These are phyloP conservation scores for Xylaria grammica DNA, from an alignment of 495 filamentous ascomycete genomes.

Conservation along the genomic window DNA sequence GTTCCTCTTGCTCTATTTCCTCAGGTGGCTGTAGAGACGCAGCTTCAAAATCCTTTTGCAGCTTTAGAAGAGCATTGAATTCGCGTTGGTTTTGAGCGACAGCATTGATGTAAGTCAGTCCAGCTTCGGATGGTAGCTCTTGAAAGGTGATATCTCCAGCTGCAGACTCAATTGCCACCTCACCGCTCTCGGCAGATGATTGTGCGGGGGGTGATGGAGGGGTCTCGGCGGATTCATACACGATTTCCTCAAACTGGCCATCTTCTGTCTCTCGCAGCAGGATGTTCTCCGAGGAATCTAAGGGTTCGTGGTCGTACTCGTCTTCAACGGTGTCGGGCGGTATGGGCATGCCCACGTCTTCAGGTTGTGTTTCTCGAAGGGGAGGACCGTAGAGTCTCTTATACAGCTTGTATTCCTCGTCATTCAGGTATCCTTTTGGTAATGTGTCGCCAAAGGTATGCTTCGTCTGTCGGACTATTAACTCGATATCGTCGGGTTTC, in stretches of 20 bases:
- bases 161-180: constrained; percentile 13
- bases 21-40: constrained; percentile 52
- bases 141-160: neutral
- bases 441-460: constrained; percentile 78
- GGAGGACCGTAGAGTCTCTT: constrained; percentile 80
- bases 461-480: constrained; percentile 69
- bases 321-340: constrained; percentile 33
- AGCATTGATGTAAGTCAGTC: constrained; percentile 44
- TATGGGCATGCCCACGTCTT: constrained; percentile 61
- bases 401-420: constrained; percentile 75
- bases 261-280: constrained; percentile 62
- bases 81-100: constrained; percentile 56
- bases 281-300: constrained; percentile 29
- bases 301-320: constrained; percentile 23
- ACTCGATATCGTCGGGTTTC: constrained; percentile 55
- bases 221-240: constrained; percentile 41
- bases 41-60: constrained; percentile 59
- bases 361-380: constrained; percentile 57
- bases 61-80: constrained; percentile 51
- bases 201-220: constrained; percentile 22
- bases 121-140: constrained; percentile 33
- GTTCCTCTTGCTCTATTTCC: constrained; percentile 50
- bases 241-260: constrained; percentile 66
- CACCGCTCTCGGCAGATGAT: neutral
- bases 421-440: constrained; percentile 72